Evolutionary conservation across 2,329 filamentous ascomycete genomes (phyloP).

Genomic region (Fusarium sp.): DNA sequence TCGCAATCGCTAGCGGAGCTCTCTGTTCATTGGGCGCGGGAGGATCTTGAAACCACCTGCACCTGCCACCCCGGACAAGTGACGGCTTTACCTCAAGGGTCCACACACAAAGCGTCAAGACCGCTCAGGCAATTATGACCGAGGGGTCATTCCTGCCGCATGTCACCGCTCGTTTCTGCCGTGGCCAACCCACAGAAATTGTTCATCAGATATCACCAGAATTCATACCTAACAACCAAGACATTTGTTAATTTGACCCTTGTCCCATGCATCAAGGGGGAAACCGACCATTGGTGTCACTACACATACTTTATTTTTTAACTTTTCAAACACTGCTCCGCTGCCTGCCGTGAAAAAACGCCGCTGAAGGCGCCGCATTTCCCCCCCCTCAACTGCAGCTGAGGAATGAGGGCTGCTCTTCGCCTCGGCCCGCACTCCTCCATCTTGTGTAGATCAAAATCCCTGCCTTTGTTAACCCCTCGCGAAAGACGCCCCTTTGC

Average conservation of each 20-base stretch:
- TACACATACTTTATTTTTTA: slow-evolving; percentile 7
- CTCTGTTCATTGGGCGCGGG: slow-evolving; percentile 9
- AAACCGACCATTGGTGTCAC: neutral
- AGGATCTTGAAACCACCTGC: slow-evolving; percentile 26
- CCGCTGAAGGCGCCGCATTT: slow-evolving; percentile 9
- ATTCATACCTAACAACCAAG: slow-evolving; percentile 17
- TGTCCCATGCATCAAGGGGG: neutral
- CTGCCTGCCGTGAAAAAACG: slow-evolving; percentile 23
- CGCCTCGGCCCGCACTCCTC: slow-evolving; percentile 44
- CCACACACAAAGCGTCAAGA: slow-evolving; percentile 15
- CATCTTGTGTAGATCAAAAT: slow-evolving; percentile 40
- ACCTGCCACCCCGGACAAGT: slow-evolving; percentile 24
- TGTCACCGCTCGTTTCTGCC: slow-evolving; percentile 50
- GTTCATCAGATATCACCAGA: slow-evolving; percentile 29
- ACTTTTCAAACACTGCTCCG: neutral
- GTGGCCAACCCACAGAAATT: slow-evolving; percentile 41
- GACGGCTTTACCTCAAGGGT: slow-evolving; percentile 31
- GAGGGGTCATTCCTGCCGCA: slow-evolving; percentile 47
- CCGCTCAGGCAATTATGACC: slow-evolving; percentile 29
- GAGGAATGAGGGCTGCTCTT: slow-evolving; percentile 49
- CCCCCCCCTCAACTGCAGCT: slow-evolving; percentile 10
- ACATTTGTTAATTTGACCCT: neutral
- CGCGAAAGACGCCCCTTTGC: slow-evolving; percentile 29
- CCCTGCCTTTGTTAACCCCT: slow-evolving; percentile 30
- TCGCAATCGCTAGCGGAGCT: slow-evolving; percentile 6